A percentile compares a stretch with the other conserved stretches of the same genome.
These are phyloP conservation scores for Zoysia japonica DNA, from an alignment of 176 grass and related monocot genomes.

Conservation along the genomic window DNA sequence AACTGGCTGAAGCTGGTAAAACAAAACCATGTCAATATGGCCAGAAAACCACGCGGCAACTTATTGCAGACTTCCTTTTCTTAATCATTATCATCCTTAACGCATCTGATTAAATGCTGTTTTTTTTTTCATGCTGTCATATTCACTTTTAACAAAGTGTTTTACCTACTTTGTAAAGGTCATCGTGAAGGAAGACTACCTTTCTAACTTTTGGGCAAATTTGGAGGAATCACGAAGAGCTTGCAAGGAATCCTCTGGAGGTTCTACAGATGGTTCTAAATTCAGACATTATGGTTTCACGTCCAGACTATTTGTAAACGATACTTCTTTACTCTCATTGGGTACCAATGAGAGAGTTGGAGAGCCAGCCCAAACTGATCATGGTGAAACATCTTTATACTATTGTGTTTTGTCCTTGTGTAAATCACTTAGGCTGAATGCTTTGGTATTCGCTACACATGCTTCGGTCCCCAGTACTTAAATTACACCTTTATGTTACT, in stretches of 20 bases:
- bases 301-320: slow-evolving; percentile 59
- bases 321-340: slow-evolving; percentile 30
- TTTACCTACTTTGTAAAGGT: slow-evolving; percentile 53
- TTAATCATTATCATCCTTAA: no score
- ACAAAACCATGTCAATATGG: neutral
- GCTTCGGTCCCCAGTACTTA: neutral
- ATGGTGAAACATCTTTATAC: slow-evolving; percentile 45
- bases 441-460: slow-evolving; percentile 19
- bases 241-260: slow-evolving; percentile 39
- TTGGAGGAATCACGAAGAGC: slow-evolving; percentile 64
- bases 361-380: slow-evolving; percentile 16
- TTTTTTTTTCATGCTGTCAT: neutral
- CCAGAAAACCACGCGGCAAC: no score
- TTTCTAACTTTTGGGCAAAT: slow-evolving; percentile 58
- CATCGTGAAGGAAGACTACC: slow-evolving; percentile 60
- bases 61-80: no score
- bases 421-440: slow-evolving; percentile 12
- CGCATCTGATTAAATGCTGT: neutral
- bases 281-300: slow-evolving; percentile 45
- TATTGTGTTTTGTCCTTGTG: slow-evolving; percentile 7
- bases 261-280: slow-evolving; percentile 45
- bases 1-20: slow-evolving; percentile 3
- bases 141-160: slow-evolving; percentile 20
- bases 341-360: neutral
- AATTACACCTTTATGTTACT: neutral